A percentile compares a stretch with the other conserved stretches of the same genome.
Evolutionary conservation across 345 rosid species (phyloP).

Genomic region (Brassica carinata): DNA sequence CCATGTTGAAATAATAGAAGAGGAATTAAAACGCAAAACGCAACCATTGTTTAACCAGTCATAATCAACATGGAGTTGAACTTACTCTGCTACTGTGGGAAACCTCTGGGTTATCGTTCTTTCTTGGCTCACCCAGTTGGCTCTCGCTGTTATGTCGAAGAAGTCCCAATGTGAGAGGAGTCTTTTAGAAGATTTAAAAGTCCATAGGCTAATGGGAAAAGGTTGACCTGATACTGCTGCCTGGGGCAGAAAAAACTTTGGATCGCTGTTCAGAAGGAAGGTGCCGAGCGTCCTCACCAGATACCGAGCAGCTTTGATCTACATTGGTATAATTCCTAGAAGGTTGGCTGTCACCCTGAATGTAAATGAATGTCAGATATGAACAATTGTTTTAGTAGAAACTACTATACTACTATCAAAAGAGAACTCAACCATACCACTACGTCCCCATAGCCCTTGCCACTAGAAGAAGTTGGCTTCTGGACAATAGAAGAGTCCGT

Average conservation of each 20-base stretch:
- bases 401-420: constrained; percentile 10
- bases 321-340: constrained; percentile 44
- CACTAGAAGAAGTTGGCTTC: constrained; percentile 15
- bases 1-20: constrained; percentile 13
- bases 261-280: constrained; percentile 47
- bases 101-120: constrained; percentile 23
- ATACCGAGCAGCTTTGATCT: constrained; percentile 43
- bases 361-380: constrained; percentile 18
- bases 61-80: constrained; percentile 29
- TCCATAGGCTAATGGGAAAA: not conserved
- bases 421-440: constrained; percentile 31
- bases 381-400: constrained; percentile 1
- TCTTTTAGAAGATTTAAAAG: not conserved
- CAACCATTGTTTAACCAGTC: not conserved
- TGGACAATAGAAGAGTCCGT: constrained; percentile 60
- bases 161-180: constrained; percentile 20
- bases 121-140: constrained; percentile 34
- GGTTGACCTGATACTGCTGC: constrained; percentile 59
- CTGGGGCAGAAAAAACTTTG: constrained; percentile 43
- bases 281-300: constrained; percentile 49
- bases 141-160: constrained; percentile 18
- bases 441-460: constrained; percentile 47
- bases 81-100: constrained; percentile 34
- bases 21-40: constrained; percentile 13
- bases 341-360: constrained; percentile 61